These are phyloP conservation scores for Globisporangium heterothallicum DNA, from an alignment of 352 stramenopile genomes.

Conservation along the genomic window DNA sequence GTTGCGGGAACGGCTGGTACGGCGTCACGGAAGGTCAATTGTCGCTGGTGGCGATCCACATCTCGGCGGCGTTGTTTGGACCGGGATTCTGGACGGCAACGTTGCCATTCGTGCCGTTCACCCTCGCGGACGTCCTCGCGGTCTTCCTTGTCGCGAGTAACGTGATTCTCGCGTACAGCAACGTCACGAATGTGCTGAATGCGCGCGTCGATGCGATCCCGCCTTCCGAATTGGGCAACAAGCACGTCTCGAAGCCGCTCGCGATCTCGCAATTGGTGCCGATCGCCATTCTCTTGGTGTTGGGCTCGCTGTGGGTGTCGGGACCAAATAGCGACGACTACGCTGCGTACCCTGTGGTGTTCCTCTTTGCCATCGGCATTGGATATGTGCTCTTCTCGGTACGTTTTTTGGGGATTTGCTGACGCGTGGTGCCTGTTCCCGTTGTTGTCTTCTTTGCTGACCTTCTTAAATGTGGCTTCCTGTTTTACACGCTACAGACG, in stretches of 20 bases:
- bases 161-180: constrained; percentile 65
- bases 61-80: constrained; percentile 53
- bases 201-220: constrained; percentile 50
- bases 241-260: constrained; percentile 77
- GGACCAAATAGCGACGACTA: constrained; percentile 65
- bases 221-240: constrained; percentile 69
- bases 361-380: constrained; percentile 77
- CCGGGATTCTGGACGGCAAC: constrained; percentile 45
- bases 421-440: not conserved
- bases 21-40: constrained; percentile 84
- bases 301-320: constrained; percentile 70
- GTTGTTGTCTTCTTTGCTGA: constrained; percentile 11
- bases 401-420: too few relatives aligned
- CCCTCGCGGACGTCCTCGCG: constrained; percentile 54
- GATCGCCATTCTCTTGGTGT: constrained; percentile 44
- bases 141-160: constrained; percentile 62
- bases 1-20: constrained; percentile 79
- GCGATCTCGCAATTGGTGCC: constrained; percentile 75
- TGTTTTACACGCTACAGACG: constrained; percentile 33
- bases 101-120: constrained; percentile 33
- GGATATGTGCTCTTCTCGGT: constrained; percentile 85
- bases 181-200: constrained; percentile 67
- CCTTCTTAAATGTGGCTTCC: not conserved
- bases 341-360: constrained; percentile 61
- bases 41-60: constrained; percentile 60